Conservation (phyloP, 2,329 filamentous ascomycete species). For the Alternaria gansuensis region DNA sequence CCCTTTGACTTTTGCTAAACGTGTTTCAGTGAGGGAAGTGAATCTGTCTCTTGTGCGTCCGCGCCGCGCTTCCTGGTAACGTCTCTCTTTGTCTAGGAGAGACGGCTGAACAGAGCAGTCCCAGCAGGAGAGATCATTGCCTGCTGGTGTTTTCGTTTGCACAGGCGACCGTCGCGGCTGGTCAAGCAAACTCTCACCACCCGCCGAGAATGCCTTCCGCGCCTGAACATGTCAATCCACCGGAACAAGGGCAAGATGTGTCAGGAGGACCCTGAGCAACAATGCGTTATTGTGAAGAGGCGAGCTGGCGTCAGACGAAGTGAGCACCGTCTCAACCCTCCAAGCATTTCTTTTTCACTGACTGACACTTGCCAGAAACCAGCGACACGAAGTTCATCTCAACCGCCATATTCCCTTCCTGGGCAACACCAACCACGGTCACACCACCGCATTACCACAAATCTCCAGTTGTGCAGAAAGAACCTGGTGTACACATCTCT, state of each 20-base stretch:
- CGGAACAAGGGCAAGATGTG: background rate
- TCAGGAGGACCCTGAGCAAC: background rate
- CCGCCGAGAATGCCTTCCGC: slow-evolving; percentile 3
- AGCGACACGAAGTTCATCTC: background rate
- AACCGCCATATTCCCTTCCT: too few species aligned
- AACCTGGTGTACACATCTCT: too few species aligned
- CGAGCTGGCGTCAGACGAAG: slow-evolving; percentile 7
- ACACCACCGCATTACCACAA: too few species aligned
- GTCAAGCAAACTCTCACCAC: background rate
- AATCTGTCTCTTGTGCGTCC: slow-evolving; percentile 23
- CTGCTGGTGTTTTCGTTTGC: slow-evolving; percentile 2
- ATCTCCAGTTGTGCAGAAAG: too few species aligned
- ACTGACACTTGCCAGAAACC: slow-evolving; percentile 2
- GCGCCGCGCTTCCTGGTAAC: slow-evolving; percentile 22
- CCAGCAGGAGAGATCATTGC: slow-evolving; percentile 1
- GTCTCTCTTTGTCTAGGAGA: slow-evolving; percentile 3
- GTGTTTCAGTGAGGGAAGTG: slow-evolving; percentile 11
- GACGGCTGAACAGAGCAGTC: slow-evolving; percentile 23
- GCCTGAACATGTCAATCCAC: background rate
- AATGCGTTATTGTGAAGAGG: background rate
- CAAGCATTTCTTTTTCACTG: background rate
- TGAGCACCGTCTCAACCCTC: background rate
- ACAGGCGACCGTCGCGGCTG: slow-evolving; percentile 1
- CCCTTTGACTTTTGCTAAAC: background rate
- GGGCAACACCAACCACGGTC: too few species aligned